phyloP scores from a whole-genome alignment of 352 stramenopile species.

The Pythium pectinolyticum region DNA sequence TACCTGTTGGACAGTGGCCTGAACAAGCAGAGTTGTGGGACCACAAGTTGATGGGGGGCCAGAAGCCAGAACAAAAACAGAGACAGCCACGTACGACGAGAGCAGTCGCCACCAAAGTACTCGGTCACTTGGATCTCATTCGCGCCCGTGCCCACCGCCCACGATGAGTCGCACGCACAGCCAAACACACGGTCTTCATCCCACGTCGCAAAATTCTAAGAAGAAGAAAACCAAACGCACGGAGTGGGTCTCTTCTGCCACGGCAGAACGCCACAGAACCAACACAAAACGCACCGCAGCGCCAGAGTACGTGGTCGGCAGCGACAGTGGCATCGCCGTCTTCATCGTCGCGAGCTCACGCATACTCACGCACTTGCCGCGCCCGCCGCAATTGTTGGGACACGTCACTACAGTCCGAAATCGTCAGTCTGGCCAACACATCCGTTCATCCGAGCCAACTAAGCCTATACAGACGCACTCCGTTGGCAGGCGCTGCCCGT shows the following conservation, averaged over 20 bases:
- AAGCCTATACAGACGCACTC: constrained; percentile 32
- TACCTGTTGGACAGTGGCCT: constrained; percentile 80
- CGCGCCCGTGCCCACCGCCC: constrained; percentile 71
- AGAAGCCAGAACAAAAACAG: no score
- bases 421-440: not conserved
- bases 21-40: not conserved
- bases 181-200: constrained; percentile 90
- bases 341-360: constrained; percentile 62
- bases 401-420: constrained; percentile 41
- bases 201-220: constrained; percentile 73
- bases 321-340: constrained; percentile 67
- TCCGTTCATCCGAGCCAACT: not conserved
- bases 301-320: constrained; percentile 63
- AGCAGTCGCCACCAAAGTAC: constrained; percentile 90
- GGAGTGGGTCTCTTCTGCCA: not conserved
- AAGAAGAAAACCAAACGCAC: not conserved
- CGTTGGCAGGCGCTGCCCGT: constrained; percentile 79
- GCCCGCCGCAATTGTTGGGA: constrained; percentile 69
- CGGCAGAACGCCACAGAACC: no score
- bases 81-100: constrained; percentile 48
- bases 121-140: constrained; percentile 82
- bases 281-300: constrained; percentile 29
- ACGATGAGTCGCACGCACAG: constrained; percentile 88
- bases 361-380: constrained; percentile 84
- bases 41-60: no score